Conservation (phyloP, 1,139 yeast genomes). For the Candida sanyaensis region DNA sequence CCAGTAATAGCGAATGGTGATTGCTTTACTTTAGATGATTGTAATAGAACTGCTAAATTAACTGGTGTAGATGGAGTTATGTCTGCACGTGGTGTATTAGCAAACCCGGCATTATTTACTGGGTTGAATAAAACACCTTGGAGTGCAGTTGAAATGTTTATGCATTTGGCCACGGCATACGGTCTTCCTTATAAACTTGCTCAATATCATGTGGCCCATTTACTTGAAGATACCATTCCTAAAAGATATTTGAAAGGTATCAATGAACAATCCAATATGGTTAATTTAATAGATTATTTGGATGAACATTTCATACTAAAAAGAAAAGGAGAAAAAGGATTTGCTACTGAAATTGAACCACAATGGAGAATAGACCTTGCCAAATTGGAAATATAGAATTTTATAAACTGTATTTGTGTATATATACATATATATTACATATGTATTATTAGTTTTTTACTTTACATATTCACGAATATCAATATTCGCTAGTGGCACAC, state of each 20-base stretch:
- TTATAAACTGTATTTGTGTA: background rate
- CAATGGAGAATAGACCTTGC: slow-evolving; percentile 42
- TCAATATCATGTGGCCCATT: slow-evolving; percentile 87
- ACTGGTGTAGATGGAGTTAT: slow-evolving; percentile 91
- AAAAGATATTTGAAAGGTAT: slow-evolving; percentile 58
- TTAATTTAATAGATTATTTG: slow-evolving; percentile 80
- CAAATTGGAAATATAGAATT: slow-evolving; percentile 5
- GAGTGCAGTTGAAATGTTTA: slow-evolving; percentile 82
- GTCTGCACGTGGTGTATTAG: slow-evolving; percentile 89
- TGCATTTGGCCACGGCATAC: slow-evolving; percentile 75
- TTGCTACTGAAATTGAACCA: slow-evolving; percentile 60
- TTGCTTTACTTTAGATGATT: slow-evolving; percentile 70
- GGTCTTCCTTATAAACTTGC: slow-evolving; percentile 82
- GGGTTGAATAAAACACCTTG: slow-evolving; percentile 80
- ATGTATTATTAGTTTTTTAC: background rate
- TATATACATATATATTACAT: slow-evolving; percentile 5
- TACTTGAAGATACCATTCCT: slow-evolving; percentile 68
- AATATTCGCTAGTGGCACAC: slow-evolving; percentile 65
- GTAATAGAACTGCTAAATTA: slow-evolving; percentile 53
- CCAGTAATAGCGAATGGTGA: slow-evolving; percentile 98
- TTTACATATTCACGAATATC: background rate
- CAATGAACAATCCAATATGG: slow-evolving; percentile 59
- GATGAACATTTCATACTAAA: slow-evolving; percentile 67
- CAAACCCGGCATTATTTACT: slow-evolving; percentile 85
- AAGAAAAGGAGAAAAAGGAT: slow-evolving; percentile 67